These are phyloP conservation scores for Rhizoctonia solani DNA, from an alignment of 1,284 basidiomycete genomes.

Conservation along the genomic window DNA sequence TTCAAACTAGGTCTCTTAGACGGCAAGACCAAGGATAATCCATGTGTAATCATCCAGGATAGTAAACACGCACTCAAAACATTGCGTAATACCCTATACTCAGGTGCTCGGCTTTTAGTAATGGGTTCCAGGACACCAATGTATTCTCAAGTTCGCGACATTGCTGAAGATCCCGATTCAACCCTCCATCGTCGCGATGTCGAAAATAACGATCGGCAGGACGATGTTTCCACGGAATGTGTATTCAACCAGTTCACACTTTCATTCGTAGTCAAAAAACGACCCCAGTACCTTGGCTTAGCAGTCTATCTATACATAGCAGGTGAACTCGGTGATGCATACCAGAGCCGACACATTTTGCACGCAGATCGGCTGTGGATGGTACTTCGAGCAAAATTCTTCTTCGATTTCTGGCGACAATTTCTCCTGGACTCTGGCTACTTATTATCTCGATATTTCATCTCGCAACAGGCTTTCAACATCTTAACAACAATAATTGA, in stretches of 20 bases:
- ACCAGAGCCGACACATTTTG: conserved; percentile 45
- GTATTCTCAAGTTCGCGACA: conserved; percentile 41
- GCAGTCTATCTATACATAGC: conserved; percentile 47
- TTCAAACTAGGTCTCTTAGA: too few species aligned
- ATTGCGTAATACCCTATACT: conserved; percentile 44
- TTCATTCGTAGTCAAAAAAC: too few species aligned
- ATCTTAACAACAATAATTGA: conserved; percentile 45
- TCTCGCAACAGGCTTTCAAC: conserved; percentile 46
- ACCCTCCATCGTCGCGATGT: conserved; percentile 49
- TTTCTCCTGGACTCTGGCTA: conserved; percentile 43
- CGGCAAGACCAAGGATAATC: background rate
- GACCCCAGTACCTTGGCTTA: conserved; percentile 36
- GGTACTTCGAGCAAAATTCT: conserved; percentile 46
- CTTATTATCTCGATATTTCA: conserved; percentile 41
- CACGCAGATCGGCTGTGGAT: conserved; percentile 47
- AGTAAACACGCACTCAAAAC: conserved; percentile 48
- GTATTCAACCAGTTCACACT: conserved; percentile 44
- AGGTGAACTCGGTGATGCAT: conserved; percentile 48
- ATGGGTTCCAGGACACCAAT: conserved; percentile 42
- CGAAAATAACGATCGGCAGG: conserved; percentile 48
- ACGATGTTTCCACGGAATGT: conserved; percentile 50
- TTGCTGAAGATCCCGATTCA: conserved; percentile 37
- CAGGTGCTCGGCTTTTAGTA: conserved; percentile 43
- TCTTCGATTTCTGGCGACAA: conserved; percentile 46
- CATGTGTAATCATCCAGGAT: conserved; percentile 46